Base-by-base conservation (phyloP, 305 asterid species). In the Withania somnifera region DNA sequence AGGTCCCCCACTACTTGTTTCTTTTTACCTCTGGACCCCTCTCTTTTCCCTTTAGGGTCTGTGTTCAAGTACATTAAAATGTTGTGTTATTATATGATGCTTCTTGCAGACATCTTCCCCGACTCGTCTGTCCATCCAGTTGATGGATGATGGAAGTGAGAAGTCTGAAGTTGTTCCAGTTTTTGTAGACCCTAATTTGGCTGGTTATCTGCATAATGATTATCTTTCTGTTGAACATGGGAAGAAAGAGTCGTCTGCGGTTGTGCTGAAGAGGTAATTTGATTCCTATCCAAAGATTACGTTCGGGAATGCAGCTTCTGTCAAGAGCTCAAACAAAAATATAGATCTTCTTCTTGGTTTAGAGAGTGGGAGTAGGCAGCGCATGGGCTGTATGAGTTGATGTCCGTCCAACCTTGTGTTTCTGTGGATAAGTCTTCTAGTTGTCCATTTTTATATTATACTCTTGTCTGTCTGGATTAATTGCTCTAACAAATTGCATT, bases 161-260 rank as follows among this genome's bases (percentile, higher is more conserved):
- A 97, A 92, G 90, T 88, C 98, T 61, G 99, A 93, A 84, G 97
- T 93, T 81, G 95, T 97, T 89, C 93, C 98, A 24, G 97, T 92
- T 64, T 95, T 97, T 11, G 91, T 95, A 36, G 98, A 97, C 87
- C 98, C 98, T 26, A 91, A 88, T 81, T 97, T 97, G 84, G 91
- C 97, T 17, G 84, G 92, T 63, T 93, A 97, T 89, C 97, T 93
- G 82, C 87, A 91, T 78, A 85, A 86, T 15, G 98, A 92, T 85
- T 97, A 92, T 88, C 97, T 95, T 64, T 89, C 99, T 77, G 89
- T 85, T 82, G 88, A 85, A 83, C 91, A 86, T 75, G 93, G 88
- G 34, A 93, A 86, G 86, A 93, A 90, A 85, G 97, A 93, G 85
- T 92, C 93, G 2, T 87, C 97, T 3, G 90, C 89, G 13, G 64